phyloP scores from a whole-genome alignment of 1,284 basidiomycete species.

The Austroboletus niveus region DNA sequence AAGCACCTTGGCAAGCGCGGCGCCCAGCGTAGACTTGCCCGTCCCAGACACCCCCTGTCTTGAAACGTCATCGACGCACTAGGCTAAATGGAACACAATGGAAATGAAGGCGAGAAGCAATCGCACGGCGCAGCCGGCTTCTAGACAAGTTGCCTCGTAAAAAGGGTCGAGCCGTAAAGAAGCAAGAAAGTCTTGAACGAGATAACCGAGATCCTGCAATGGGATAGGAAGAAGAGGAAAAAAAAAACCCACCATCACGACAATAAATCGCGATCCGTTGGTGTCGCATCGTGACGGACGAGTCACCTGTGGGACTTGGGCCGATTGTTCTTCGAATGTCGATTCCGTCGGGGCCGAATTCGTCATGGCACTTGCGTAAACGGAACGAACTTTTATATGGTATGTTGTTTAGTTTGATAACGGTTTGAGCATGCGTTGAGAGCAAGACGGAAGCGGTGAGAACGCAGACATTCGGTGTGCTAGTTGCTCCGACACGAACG shows the following conservation, averaged over 20 bases:
- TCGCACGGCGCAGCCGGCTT: too few species aligned
- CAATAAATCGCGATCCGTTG: slow-evolving; percentile 35
- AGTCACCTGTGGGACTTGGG: neutral
- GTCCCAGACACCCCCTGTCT: slow-evolving; percentile 73
- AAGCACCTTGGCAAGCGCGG: slow-evolving; percentile 59
- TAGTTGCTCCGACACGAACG: too few species aligned
- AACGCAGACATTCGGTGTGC: neutral
- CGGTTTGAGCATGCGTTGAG: neutral
- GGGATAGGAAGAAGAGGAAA: neutral
- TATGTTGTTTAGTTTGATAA: neutral
- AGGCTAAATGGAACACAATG: too few species aligned
- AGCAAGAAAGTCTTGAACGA: too few species aligned
- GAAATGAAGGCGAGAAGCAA: too few species aligned
- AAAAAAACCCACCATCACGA: slow-evolving; percentile 45
- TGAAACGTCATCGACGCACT: neutral
- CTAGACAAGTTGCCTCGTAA: too few species aligned
- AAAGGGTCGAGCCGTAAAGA: too few species aligned
- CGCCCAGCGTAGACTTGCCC: slow-evolving; percentile 88
- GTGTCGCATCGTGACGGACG: neutral
- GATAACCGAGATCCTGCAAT: too few species aligned
- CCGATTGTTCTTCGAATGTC: neutral
- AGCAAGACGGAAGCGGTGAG: neutral
- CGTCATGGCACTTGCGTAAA: neutral
- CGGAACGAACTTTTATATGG: neutral
- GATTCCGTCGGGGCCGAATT: neutral